Percentiles rank a stretch among this genome's conserved stretches.
Conservation (phyloP, 768 basidiomycete genomes). For the Serendipita indica region DNA sequence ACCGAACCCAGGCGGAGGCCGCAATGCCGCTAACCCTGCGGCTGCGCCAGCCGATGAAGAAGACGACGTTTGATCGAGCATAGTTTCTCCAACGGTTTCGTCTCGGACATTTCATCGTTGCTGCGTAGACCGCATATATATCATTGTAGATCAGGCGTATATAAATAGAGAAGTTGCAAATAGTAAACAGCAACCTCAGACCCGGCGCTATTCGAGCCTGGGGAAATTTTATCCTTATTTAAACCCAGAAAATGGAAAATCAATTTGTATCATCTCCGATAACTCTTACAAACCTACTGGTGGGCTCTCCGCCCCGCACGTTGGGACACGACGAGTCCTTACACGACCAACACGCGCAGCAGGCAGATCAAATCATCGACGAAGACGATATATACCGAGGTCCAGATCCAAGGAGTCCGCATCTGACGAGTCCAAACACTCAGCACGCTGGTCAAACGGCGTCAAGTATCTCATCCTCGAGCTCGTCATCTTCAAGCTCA, state of each 20-base stretch:
- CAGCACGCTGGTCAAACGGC: not conserved
- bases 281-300: not conserved
- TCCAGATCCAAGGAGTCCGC: not conserved
- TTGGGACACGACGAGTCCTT: not conserved
- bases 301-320: not conserved
- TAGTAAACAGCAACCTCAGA: not conserved
- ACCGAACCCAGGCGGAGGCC: not conserved
- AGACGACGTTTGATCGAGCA: too few relatives aligned
- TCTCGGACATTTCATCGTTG: not conserved
- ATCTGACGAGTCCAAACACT: not conserved
- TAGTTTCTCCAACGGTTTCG: too few relatives aligned
- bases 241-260: not conserved
- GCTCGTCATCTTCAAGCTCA: not conserved
- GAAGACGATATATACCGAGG: constrained; percentile 5
- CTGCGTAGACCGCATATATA: not conserved
- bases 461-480: not conserved
- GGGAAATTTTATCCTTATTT: not conserved
- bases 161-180: not conserved
- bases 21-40: not conserved
- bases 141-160: not conserved
- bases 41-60: too few relatives aligned
- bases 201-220: not conserved
- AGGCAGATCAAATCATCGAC: not conserved
- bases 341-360: too few relatives aligned
- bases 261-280: not conserved